Base-by-base conservation (phyloP, 768 basidiomycete species). In the Coprinopsis sp. region DNA sequence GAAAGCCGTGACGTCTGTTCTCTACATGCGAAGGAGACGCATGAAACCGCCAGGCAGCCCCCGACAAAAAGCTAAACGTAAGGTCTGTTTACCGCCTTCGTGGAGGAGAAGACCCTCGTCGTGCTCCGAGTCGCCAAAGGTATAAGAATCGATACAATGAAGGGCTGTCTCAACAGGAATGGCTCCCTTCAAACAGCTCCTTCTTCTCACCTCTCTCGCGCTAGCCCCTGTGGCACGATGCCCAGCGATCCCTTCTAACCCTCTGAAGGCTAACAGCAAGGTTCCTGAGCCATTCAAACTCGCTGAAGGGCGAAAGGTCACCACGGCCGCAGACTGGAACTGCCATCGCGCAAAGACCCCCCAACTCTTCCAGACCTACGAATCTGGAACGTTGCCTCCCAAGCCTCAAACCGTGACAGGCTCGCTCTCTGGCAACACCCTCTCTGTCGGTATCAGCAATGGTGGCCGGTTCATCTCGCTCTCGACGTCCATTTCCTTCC, bases 251-350 rank as follows among this genome's bases (percentile, higher is more conserved):
- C 1, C 57, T 68, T 16, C 67, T 65, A 1, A 45, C 54, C 16
- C 52, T 19, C 64, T 67, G 18, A 51, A 46, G 19, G 67, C 64
- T 50, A 71, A 72, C 53, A 46, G 67, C 41, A 69, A 66, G 44
- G 68, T 81, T 13, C 76, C 74, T 7, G 70, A 80, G 54, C 79
- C 79, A 1, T 82, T 82, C 70, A 64, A 64, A 2, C 77, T 78
- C 60, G 55, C 68, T 22, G 63, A 68, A 50, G 78, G 78, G 4
- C 54, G 64, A 4, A 60, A 65, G 18, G 72, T 73, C 13, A 52
- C 60, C 14, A 74, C 73, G 37, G 65, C 67, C 34, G 71, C 58
- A 4, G 71, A 79, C 47, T 82, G 74, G 70, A 63, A 63, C 4
- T 82, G 79, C 56, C 71, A 77, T 21, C 68, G 70, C 16, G 62